phyloP scores from a whole-genome alignment of 768 basidiomycete species.

The Exsudoporus frostii region DNA sequence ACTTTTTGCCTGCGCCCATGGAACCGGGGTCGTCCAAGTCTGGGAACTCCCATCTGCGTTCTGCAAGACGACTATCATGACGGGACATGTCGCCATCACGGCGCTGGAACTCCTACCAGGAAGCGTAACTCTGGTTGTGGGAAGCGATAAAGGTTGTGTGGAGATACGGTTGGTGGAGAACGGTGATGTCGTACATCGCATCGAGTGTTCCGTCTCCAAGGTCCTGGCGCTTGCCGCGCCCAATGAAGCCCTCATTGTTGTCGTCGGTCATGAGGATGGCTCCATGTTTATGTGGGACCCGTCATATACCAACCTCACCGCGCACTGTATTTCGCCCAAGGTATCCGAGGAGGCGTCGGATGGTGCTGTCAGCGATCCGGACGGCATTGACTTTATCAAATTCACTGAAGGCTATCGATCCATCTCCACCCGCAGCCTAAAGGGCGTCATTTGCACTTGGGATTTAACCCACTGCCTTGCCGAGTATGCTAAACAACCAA shows the following conservation, averaged over 20 bases:
- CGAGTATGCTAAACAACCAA: constrained; percentile 5
- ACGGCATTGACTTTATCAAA: constrained; percentile 11
- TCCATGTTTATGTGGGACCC: constrained; percentile 11
- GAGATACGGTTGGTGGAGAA: constrained; percentile 14
- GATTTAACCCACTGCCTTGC: constrained; percentile 11
- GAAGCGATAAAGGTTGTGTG: constrained; percentile 10
- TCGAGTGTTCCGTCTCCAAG: constrained; percentile 2
- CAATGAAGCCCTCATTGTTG: constrained; percentile 7
- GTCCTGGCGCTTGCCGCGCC: constrained; percentile 12
- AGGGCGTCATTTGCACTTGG: constrained; percentile 15
- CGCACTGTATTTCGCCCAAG: constrained; percentile 8
- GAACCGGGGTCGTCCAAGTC: constrained; percentile 13
- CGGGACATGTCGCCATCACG: constrained; percentile 10
- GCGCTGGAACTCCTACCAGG: constrained; percentile 14
- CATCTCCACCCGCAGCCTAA: constrained; percentile 10
- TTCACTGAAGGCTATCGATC: constrained; percentile 5
- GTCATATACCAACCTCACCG: background rate
- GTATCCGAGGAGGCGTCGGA: background rate
- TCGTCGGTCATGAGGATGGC: constrained; percentile 12
- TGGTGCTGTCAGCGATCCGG: background rate
- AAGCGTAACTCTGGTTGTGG: constrained; percentile 1
- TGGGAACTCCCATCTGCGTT: constrained; percentile 15
- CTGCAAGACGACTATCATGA: background rate
- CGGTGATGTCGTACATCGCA: constrained; percentile 6
- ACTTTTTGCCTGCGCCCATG: constrained; percentile 11